Percentiles rank a stretch among this genome's conserved stretches.
These are phyloP conservation scores for Anethum foeniculum DNA, from an alignment of 140 eudicot genomes.

Conservation along the genomic window DNA sequence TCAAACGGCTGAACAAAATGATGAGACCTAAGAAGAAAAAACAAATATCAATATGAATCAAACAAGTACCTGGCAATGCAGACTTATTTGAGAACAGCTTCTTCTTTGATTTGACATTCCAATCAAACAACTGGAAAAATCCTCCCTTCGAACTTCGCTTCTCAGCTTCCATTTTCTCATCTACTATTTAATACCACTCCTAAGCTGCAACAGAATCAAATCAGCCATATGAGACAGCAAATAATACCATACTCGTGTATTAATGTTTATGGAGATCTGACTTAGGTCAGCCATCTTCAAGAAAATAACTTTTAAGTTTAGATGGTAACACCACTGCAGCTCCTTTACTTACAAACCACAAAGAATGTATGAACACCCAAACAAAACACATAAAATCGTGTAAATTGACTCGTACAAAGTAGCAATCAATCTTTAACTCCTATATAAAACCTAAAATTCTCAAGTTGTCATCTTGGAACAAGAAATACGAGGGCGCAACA, in stretches of 20 bases:
- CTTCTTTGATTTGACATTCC: conserved; percentile 91
- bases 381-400: not conserved
- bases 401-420: not conserved
- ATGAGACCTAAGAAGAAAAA: not conserved
- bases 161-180: conserved; percentile 82
- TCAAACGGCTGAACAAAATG: not conserved
- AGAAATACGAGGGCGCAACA: not conserved
- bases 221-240: conserved; percentile 15
- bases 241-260: conserved; percentile 2
- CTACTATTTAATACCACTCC: conserved; percentile 16
- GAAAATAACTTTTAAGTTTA: conserved; percentile 1
- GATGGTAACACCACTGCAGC: not conserved
- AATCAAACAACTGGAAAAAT: conserved; percentile 85
- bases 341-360: not conserved
- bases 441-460: not conserved
- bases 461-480: not conserved
- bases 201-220: conserved; percentile 11
- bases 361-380: not conserved
- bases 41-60: not conserved
- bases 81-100: conserved; percentile 83
- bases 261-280: not conserved
- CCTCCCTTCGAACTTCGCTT: conserved; percentile 82
- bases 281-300: not conserved
- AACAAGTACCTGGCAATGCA: conserved; percentile 50
- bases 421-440: not conserved